These are phyloP conservation scores for Lentinula aciculospora DNA, from an alignment of 768 basidiomycete species.

Conservation along the genomic window DNA sequence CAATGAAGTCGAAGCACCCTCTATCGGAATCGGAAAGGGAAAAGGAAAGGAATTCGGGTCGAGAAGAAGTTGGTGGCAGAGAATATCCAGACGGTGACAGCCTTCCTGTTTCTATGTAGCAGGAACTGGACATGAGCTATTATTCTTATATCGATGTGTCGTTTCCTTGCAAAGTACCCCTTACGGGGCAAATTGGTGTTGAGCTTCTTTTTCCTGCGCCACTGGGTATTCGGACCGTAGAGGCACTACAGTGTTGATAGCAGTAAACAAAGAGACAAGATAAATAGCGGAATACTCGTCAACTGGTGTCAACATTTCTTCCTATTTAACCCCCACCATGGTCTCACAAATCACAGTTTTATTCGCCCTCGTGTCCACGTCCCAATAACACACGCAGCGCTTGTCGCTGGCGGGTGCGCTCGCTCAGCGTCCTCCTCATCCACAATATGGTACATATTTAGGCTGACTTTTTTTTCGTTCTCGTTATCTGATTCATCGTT, in stretches of 20 bases:
- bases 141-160: neutral
- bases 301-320: conserved; percentile 1
- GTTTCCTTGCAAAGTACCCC: neutral
- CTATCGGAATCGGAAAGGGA: conserved; percentile 11
- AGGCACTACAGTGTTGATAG: neutral
- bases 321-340: conserved; percentile 5
- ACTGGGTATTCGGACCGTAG: neutral
- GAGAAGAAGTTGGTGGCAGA: conserved; percentile 8
- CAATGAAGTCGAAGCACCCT: conserved; percentile 5
- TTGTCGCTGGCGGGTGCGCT: conserved; percentile 54
- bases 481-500: neutral
- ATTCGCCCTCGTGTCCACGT: neutral
- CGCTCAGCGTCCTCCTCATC: conserved; percentile 22
- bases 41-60: conserved; percentile 7
- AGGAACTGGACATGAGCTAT: neutral
- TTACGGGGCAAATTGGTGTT: neutral
- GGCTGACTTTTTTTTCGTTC: neutral
- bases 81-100: neutral
- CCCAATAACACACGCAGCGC: conserved; percentile 47
- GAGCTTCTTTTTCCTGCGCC: neutral
- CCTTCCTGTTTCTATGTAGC: neutral
- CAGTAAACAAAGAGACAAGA: conserved; percentile 1
- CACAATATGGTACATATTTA: conserved; percentile 35
- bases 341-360: neutral
- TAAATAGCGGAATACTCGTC: conserved; percentile 1